Base-by-base conservation (phyloP, 495 filamentous ascomycete genomes). In the Aspergillus indologenus region DNA sequence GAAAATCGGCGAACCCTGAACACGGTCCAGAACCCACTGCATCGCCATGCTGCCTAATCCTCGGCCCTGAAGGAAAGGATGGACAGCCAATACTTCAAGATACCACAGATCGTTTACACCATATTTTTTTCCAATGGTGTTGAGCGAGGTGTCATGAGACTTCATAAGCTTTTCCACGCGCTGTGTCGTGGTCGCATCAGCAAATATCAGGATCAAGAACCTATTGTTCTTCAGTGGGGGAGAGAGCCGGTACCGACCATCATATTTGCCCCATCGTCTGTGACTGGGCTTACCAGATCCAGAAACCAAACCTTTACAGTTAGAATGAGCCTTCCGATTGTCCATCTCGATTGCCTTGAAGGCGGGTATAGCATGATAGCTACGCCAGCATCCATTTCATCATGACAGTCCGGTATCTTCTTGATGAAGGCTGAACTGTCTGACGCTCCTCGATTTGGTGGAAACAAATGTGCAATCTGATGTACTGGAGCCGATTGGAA, bases 31-130 rank as follows among this genome's bases (percentile, higher is more conserved):
- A 4, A 65, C 45, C 45, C 45, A 61, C 1, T 18, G 47, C 61
- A 71, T 71, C 0, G 61, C 62, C 1, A 46, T 59, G 5, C 59
- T 45, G 0, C 66, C 68, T 1, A 73, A 34, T 0, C 68, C 70
- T 17, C 68, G 63, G 14, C 60, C 61, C 45, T 71, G 70, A 12
- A 71, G 53, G 3, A 52, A 58, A 9, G 70, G 70, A 61, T 73
- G 68, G 2, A 73, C 68, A 22, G 68, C 68, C 19, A 73, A 22
- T 1, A 73, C 63, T 45, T 71, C 68, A 9, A 71, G 62, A 49
- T 71, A 71, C 68, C 70, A 73, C 19, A 67, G 24, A 44, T 59
- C 45, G 0, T 60, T 22, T 7, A 51, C 43, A 6, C 46, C 50
- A 52, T 66, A 66, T 7, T 45, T 15, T 24, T 31, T 21, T 24